These are phyloP conservation scores for Rhizopus sp. DNA, from an alignment of 371 early-diverging fungal species.

Conservation along the genomic window DNA sequence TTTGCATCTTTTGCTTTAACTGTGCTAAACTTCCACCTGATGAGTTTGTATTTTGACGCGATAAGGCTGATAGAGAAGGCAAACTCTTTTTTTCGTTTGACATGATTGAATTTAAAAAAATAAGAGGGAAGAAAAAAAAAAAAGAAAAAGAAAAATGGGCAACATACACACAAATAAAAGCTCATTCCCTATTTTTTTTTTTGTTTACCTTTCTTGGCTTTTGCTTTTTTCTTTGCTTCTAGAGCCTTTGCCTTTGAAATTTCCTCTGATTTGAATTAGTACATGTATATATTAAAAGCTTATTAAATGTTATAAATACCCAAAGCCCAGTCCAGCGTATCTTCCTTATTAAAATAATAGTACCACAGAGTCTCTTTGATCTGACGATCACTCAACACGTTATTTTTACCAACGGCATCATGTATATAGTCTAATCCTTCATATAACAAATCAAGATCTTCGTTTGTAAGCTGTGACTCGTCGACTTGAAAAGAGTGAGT, in stretches of 20 bases:
- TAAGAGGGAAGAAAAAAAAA: background rate
- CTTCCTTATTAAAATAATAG: slow-evolving; percentile 61
- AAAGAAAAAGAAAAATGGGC: slow-evolving; percentile 3
- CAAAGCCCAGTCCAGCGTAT: slow-evolving; percentile 58
- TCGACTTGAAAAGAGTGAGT: slow-evolving; percentile 26
- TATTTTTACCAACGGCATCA: slow-evolving; percentile 54
- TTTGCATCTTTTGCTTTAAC: slow-evolving; percentile 27
- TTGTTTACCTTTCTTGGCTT: slow-evolving; percentile 29
- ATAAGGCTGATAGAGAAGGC: slow-evolving; percentile 20
- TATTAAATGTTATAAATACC: slow-evolving; percentile 39
- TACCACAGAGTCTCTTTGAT: slow-evolving; percentile 71
- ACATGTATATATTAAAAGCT: slow-evolving; percentile 2
- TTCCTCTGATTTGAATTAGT: slow-evolving; percentile 30
- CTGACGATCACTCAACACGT: slow-evolving; percentile 48
- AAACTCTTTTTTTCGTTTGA: slow-evolving; percentile 5
- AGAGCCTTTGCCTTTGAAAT: slow-evolving; percentile 33
- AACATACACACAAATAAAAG: background rate
- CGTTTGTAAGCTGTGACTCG: slow-evolving; percentile 42
- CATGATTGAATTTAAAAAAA: background rate
- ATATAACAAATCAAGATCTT: slow-evolving; percentile 52
- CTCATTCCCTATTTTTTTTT: background rate
- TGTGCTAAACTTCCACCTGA: slow-evolving; percentile 9
- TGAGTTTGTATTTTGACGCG: slow-evolving; percentile 13
- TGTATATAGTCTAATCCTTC: slow-evolving; percentile 54
- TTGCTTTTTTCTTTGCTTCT: slow-evolving; percentile 47